phyloP scores from a whole-genome alignment of 2,329 filamentous ascomycete genomes.

The Penicillium sp. region DNA sequence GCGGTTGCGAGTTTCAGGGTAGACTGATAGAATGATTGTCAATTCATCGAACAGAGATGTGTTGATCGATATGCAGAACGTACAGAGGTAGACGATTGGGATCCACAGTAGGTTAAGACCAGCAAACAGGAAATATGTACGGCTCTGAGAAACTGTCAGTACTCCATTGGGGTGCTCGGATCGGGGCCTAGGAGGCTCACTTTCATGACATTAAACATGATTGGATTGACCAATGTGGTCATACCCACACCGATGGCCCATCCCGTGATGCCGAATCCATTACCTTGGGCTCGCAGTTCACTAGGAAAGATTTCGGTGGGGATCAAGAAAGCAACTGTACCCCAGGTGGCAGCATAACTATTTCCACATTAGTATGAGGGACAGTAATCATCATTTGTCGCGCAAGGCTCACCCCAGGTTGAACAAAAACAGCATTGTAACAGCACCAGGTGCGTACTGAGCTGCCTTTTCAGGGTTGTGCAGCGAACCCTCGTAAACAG shows the following conservation, averaged over 20 bases:
- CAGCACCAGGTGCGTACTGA: slow-evolving; percentile 45
- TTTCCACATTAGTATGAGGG: neutral
- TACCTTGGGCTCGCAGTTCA: slow-evolving; percentile 56
- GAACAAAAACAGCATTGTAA: slow-evolving; percentile 48
- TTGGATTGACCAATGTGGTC: slow-evolving; percentile 51
- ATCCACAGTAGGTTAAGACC: slow-evolving; percentile 52
- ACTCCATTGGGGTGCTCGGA: neutral
- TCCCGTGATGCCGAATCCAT: slow-evolving; percentile 57
- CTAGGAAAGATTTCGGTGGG: slow-evolving; percentile 57
- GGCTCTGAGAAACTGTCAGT: slow-evolving; percentile 29
- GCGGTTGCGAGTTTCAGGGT: slow-evolving; percentile 52
- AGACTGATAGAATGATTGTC: slow-evolving; percentile 31
- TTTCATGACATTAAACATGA: slow-evolving; percentile 49
- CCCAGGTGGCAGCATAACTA: slow-evolving; percentile 51
- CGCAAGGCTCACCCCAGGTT: slow-evolving; percentile 24
- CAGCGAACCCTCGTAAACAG: slow-evolving; percentile 44
- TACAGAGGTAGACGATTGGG: slow-evolving; percentile 48
- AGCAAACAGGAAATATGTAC: slow-evolving; percentile 53
- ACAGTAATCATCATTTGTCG: neutral
- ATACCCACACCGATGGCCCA: slow-evolving; percentile 58
- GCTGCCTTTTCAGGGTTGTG: slow-evolving; percentile 35
- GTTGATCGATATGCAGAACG: neutral
- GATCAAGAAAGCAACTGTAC: slow-evolving; percentile 50
- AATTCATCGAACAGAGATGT: neutral
- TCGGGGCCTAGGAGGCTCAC: slow-evolving; percentile 1